A percentile compares a stretch with the other conserved stretches of the same genome.
phyloP scores from a whole-genome alignment of 345 rosid species.

The Rhizophora mangle region DNA sequence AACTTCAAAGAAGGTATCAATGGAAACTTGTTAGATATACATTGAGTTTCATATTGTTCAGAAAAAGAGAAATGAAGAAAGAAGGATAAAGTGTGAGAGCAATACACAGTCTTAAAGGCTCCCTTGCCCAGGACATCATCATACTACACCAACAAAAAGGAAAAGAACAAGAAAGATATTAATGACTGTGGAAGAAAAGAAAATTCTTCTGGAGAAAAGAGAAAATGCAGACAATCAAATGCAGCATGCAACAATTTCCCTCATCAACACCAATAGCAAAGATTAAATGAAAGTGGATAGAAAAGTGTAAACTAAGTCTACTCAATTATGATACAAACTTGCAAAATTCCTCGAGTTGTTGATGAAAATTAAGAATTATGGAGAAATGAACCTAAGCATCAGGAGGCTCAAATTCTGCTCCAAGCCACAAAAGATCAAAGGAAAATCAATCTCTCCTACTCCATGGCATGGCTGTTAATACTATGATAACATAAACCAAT shows the following conservation, averaged over 20 bases:
- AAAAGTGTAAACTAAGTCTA: not conserved
- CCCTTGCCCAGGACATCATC: constrained; percentile 83
- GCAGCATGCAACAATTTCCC: not conserved
- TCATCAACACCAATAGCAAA: not conserved
- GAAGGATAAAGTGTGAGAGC: constrained; percentile 34
- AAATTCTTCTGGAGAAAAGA: not conserved
- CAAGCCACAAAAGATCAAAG: not conserved
- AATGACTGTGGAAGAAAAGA: not conserved
- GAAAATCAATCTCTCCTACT: not conserved
- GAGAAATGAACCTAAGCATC: not conserved
- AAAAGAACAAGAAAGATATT: not conserved
- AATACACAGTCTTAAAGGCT: constrained; percentile 95
- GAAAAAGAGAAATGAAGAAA: not conserved
- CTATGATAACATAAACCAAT: not conserved
- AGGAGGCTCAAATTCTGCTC: not conserved
- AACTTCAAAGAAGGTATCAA: constrained; percentile 37
- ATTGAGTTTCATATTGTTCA: not conserved
- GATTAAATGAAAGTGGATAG: constrained; percentile 1
- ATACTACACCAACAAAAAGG: constrained; percentile 40
- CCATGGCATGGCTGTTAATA: not conserved
- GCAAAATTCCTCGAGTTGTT: not conserved
- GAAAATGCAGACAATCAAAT: not conserved
- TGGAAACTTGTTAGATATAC: not conserved
- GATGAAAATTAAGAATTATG: not conserved
- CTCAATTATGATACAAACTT: not conserved